A percentile compares a stretch with the other conserved stretches of the same genome.
Evolutionary conservation across 1,139 yeast species (phyloP).

Genomic region (Trichomonascaceae sp.): DNA sequence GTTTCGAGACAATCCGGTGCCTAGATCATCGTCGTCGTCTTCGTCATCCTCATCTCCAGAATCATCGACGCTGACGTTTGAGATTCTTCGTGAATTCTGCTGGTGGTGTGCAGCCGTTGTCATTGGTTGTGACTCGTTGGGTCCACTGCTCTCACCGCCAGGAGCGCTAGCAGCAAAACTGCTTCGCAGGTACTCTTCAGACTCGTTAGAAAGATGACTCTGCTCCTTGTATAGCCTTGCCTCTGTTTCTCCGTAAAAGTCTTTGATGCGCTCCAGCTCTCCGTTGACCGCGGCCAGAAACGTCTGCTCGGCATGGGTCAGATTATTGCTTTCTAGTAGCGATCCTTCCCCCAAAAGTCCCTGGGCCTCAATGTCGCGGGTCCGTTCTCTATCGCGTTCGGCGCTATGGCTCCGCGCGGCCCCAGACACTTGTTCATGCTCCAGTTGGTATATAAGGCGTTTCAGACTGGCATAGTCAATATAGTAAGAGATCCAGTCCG

Average conservation of each 20-base stretch:
- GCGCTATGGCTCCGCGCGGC: no score
- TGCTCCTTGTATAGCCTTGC: slow-evolving; percentile 34
- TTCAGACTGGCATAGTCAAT: slow-evolving; percentile 54
- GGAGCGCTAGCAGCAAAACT: neutral
- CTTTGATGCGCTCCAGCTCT: slow-evolving; percentile 44
- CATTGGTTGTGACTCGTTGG: no score
- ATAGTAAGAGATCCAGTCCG: slow-evolving; percentile 64
- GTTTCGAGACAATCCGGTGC: neutral
- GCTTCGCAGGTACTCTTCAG: neutral
- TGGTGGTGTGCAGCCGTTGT: neutral
- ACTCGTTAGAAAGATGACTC: slow-evolving; percentile 31
- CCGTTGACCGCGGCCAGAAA: slow-evolving; percentile 40
- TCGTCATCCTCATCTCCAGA: slow-evolving; percentile 2
- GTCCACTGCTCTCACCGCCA: no score
- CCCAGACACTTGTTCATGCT: slow-evolving; percentile 24
- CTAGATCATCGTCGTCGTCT: neutral
- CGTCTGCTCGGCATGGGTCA: slow-evolving; percentile 33
- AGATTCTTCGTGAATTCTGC: neutral
- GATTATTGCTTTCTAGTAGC: neutral
- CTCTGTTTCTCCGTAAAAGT: slow-evolving; percentile 41
- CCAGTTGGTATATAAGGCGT: slow-evolving; percentile 41
- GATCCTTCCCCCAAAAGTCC: slow-evolving; percentile 23
- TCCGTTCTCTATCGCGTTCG: no score
- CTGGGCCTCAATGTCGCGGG: slow-evolving; percentile 25
- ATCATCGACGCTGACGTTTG: neutral